phyloP scores from a whole-genome alignment of 768 basidiomycete genomes.

The Boletus sp. region DNA sequence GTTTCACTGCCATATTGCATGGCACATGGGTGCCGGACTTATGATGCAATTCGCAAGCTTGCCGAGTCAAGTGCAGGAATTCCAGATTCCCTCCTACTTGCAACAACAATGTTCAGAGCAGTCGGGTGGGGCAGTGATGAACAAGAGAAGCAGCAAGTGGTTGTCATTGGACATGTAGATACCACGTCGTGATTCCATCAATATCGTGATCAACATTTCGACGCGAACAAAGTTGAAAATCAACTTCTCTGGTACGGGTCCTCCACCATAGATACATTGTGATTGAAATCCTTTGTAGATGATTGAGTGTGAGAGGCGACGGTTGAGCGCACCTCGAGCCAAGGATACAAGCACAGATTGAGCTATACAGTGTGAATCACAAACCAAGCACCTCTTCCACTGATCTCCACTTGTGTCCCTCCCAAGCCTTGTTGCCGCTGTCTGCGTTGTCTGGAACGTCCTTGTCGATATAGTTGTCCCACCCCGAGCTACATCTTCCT shows the following conservation, averaged over 20 bases:
- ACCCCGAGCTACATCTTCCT: constrained; percentile 34
- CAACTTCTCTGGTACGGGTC: neutral
- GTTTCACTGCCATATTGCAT: constrained; percentile 42
- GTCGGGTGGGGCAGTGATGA: constrained; percentile 20
- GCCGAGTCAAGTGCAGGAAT: constrained; percentile 33
- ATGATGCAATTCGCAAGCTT: constrained; percentile 40
- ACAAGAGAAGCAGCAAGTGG: constrained; percentile 21
- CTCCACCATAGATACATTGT: neutral
- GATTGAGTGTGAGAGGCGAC: neutral
- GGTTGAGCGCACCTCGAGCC: neutral
- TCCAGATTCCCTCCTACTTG: constrained; percentile 35
- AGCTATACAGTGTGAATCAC: constrained; percentile 6
- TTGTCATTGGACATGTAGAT: constrained; percentile 17
- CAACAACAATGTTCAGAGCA: constrained; percentile 34
- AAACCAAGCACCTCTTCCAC: constrained; percentile 27
- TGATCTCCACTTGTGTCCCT: constrained; percentile 32
- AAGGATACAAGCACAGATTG: neutral
- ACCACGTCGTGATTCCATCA: too few species aligned
- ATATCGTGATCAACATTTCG: neutral
- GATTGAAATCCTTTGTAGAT: neutral
- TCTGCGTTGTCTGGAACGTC: constrained; percentile 31
- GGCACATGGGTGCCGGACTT: constrained; percentile 41
- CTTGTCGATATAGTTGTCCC: constrained; percentile 29
- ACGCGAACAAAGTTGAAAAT: neutral
- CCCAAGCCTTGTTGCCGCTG: constrained; percentile 33